Conservation (phyloP, 306 rosid genomes). For the Lathyrus tuberosus region DNA sequence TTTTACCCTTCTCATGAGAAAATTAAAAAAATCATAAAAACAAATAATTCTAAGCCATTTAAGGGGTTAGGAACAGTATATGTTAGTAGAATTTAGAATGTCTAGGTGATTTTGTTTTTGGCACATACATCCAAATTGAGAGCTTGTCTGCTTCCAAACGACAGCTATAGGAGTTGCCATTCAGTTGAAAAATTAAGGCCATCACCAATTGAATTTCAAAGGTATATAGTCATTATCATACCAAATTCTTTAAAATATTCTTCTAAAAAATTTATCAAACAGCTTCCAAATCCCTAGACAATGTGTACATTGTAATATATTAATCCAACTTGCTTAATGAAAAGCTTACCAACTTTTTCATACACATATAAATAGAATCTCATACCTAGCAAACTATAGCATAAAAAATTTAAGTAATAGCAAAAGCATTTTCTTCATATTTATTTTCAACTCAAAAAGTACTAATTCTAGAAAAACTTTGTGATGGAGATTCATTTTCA, state of each 20-base stretch:
- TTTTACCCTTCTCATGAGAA: background rate
- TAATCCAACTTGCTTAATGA: slow-evolving; percentile 45
- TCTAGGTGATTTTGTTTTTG: slow-evolving; percentile 35
- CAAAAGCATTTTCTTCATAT: slow-evolving; percentile 3
- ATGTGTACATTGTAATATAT: slow-evolving; percentile 21
- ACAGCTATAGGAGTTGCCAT: slow-evolving; percentile 37
- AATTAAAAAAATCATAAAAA: background rate
- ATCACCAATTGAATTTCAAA: slow-evolving; percentile 32
- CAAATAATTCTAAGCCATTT: slow-evolving; percentile 4
- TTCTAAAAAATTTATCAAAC: background rate
- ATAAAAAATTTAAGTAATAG: slow-evolving; percentile 37
- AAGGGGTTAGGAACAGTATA: background rate
- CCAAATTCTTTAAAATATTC: slow-evolving; percentile 19
- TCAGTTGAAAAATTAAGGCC: slow-evolving; percentile 20
- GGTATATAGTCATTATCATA: slow-evolving; percentile 44
- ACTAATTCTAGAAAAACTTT: slow-evolving; percentile 21
- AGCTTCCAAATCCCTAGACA: slow-evolving; percentile 17
- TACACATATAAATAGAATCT: slow-evolving; percentile 34
- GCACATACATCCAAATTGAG: slow-evolving; percentile 19
- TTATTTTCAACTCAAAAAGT: background rate
- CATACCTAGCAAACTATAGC: slow-evolving; percentile 40
- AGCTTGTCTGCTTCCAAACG: slow-evolving; percentile 39
- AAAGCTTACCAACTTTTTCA: slow-evolving; percentile 44
- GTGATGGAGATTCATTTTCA: slow-evolving; percentile 82
- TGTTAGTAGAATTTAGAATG: slow-evolving; percentile 4